phyloP scores from a whole-genome alignment of 2,329 filamentous ascomycete genomes.

The Zelopaecilomyces penicillatus region DNA sequence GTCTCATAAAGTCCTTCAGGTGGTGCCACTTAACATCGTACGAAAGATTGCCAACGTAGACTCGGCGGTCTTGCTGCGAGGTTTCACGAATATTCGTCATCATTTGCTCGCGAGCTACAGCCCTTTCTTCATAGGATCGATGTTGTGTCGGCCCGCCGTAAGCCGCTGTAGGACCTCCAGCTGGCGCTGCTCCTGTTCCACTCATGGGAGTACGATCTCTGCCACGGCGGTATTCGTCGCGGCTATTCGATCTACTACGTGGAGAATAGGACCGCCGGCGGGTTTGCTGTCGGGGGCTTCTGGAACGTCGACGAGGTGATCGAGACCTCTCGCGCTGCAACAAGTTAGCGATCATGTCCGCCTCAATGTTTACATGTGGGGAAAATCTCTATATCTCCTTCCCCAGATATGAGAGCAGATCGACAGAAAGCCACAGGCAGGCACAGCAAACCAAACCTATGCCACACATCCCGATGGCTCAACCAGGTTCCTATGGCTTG shows the following conservation, averaged over 20 bases:
- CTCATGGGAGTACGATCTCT: slow-evolving; percentile 81
- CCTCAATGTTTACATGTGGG: background rate
- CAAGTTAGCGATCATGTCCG: slow-evolving; percentile 15
- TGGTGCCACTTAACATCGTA: slow-evolving; percentile 99
- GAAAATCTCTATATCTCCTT: background rate
- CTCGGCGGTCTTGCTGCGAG: slow-evolving; percentile 96
- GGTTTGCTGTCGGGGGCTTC: slow-evolving; percentile 64
- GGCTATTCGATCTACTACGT: slow-evolving; percentile 66
- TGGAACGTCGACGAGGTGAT: slow-evolving; percentile 73
- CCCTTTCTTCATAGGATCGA: slow-evolving; percentile 77
- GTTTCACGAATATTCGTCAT: slow-evolving; percentile 90
- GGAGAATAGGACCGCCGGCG: slow-evolving; percentile 72
- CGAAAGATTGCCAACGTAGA: slow-evolving; percentile 97
- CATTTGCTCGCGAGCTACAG: slow-evolving; percentile 83
- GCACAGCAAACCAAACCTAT: background rate
- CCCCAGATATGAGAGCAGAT: no score
- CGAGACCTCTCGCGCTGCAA: slow-evolving; percentile 74
- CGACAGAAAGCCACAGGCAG: no score
- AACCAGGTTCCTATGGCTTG: no score
- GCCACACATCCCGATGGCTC: background rate
- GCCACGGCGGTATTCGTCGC: slow-evolving; percentile 67
- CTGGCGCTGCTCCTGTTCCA: slow-evolving; percentile 56
- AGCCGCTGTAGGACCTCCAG: slow-evolving; percentile 61
- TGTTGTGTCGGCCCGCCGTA: slow-evolving; percentile 54
- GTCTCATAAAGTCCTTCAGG: slow-evolving; percentile 99